Evolutionary conservation across 441 rosid genomes (phyloP), one percentile per base, ranked within the genome.

Genomic region (Eruca vesicaria): DNA sequence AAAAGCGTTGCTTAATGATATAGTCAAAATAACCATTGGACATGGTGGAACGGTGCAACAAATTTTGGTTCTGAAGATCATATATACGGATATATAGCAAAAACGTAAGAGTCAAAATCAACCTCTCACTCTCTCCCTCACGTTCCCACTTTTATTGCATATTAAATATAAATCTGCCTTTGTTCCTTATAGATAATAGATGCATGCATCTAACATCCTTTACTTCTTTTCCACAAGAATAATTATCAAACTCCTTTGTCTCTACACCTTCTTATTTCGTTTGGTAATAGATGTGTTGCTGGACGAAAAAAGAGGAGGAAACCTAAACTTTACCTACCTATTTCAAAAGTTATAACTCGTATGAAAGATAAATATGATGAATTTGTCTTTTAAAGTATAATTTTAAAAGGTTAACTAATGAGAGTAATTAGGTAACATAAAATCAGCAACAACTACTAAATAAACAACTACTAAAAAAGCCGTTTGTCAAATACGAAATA

Each of bases 191-290:
- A 26, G 63, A 63, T 75, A 64, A 16, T 35, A 26, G 63, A 63
- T 75, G 69, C 74, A 75, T 75, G 74, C 68, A 75, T 38, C 79
- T 68, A 50, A 10, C 73, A 68, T 60, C 19, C n/a, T 23, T 32
- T 48, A 21, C 33, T 66, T 33, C 50, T 43, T n/a, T n/a, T 15
- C 61, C 41, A 61, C 55, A 6, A 68, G 32, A 61, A 75, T 68
- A 68, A n/a, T 23, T 67, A 68, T 11, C 63, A 74, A 68, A 41
- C 45, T 36, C 23, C 41, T 53, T 75, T 68, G 36, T 48, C 19
- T 66, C 33, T 15, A 31, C 78, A 20, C 53, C 52, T n/a, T 57
- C 60, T 66, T 74, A 3, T 58, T 35, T 66, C 16, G 38, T 65
- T 56, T 38, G 15, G 12, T 20, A 5, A 28, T 64, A 41, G 19